Evolutionary conservation across 2,329 filamentous ascomycete species (phyloP), one percentile per base, ranked within the genome.

Genomic region (Scedosporium boydii): DNA sequence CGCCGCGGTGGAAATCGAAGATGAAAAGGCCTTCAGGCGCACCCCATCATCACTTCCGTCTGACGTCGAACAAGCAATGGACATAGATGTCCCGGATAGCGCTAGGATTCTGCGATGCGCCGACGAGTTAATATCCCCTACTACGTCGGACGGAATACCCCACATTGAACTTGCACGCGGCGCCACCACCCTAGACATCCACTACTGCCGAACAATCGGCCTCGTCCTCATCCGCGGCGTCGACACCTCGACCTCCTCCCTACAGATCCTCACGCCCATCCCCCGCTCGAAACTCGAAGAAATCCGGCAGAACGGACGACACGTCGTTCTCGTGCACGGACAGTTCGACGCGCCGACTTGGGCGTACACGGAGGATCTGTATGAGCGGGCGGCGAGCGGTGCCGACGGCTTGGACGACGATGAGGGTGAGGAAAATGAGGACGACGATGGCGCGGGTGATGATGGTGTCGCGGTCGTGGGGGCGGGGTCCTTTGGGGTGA

Each of bases 151-250:
- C 68, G 77, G 77, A 0, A 76, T 92, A 1, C 89, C 89, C 0
- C 85, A 86, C 64, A 81, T 92, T 63, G 73, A 80, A 16, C 83
- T 85, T 21, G 70, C 78, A 1, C 73, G 78, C 26, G 78, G 80
- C n/a, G 76, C 77, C 2, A 34, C 80, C 0, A 34, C 80, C 0
- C 78, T 90, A 0, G 78, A 89, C 66, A 88, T 89, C 0, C 73
- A 70, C 29, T 76, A 82, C 68, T 88, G 84, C 0, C 77, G 77
- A 23, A 79, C 83, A 14, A 72, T 91, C 3, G 88, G 88, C 1
- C 76, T 90, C 1, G 88, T 83, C 0, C 77, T 93, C 7, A 73
- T 95, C n/a, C 82, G 88, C 1, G 88, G 86, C 4, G 84, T 93
- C 63, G 87, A 93, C 68, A 69, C 74, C 0, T 70, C 73, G 23